Evolutionary conservation across 495 filamentous ascomycete species (phyloP).

Genomic region (Cercophora sp.): DNA sequence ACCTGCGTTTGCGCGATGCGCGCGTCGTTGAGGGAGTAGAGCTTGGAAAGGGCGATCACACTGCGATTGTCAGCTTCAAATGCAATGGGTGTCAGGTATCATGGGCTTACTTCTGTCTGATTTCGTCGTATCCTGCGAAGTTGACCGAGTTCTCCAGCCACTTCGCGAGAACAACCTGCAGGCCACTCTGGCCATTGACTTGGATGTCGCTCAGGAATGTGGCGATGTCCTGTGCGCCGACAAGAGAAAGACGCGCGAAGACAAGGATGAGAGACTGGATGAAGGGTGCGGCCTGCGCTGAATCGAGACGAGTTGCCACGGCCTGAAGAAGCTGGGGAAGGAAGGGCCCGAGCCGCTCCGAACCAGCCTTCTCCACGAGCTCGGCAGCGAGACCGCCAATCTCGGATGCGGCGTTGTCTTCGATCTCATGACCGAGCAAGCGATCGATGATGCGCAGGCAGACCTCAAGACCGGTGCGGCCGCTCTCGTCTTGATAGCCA

Average conservation of each 20-base stretch:
- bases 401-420: constrained; percentile 90
- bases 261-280: constrained; percentile 90
- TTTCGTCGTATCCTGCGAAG: constrained; percentile 95
- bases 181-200: constrained; percentile 68
- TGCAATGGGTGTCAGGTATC: neutral
- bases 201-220: constrained; percentile 83
- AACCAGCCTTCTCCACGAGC: constrained; percentile 88
- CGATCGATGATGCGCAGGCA: constrained; percentile 89
- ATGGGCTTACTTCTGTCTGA: constrained; percentile 77
- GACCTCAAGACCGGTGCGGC: constrained; percentile 81
- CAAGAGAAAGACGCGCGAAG: constrained; percentile 83
- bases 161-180: constrained; percentile 84
- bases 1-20: constrained; percentile 75
- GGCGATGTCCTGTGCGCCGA: constrained; percentile 82
- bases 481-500: constrained; percentile 68
- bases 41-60: constrained; percentile 83
- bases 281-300: constrained; percentile 75
- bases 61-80: constrained; percentile 45
- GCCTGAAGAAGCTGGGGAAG: constrained; percentile 84
- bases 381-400: constrained; percentile 93
- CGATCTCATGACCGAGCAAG: constrained; percentile 74
- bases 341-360: constrained; percentile 83
- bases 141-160: constrained; percentile 96
- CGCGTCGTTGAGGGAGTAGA: constrained; percentile 82
- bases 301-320: constrained; percentile 80